Base-by-base conservation (phyloP, 2,329 filamentous ascomycete species). In the Paecilomyces niveus region DNA sequence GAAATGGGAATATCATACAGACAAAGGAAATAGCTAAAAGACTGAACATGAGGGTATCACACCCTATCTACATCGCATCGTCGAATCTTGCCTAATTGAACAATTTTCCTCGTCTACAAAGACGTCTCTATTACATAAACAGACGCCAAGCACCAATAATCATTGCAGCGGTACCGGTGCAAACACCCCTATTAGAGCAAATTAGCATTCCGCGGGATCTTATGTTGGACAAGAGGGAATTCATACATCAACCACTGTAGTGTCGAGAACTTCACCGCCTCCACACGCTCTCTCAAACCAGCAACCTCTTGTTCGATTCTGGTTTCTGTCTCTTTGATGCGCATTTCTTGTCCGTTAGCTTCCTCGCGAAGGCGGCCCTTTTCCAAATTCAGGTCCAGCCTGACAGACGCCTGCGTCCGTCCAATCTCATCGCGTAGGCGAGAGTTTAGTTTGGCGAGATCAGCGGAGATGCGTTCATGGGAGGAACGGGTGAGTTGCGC, bases 281-380 rank as follows among this genome's bases (percentile, higher is more conserved):
- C 94, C 54, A 99, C 82, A 77, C 95, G 88, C 80, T 97, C 94
- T 65, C 91, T 82, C 70, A 99, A 74, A 32, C 89, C 89, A 49
- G 93, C 93, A 57, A 94, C 92, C 80, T 97, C 94, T 78, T 97
- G 93, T 80, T 99, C 94, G 69, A 99, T 97, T 76, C 95, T 88
- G 59, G 92, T 96, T 79, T 99, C 94, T 11, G 94, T 97, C 83
- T 99, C 94, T 80, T 96, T 97, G 69, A 99, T 91, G 80, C 96
- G 95, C 76, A 99, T 85, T 76, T 99, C 94, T 78, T 97, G 94
- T 59, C 89, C 89, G 65, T 96, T 95, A 18, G 92, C 92, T 80
- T 99, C 94, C 77, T 99, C 94, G 62, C 94, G 82, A 65, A 97
- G 99, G 62, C 94, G 84, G 13, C 94, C 94, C 79, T 99, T 99